These are phyloP conservation scores for Neopestalotiopsis rosae DNA, from an alignment of 2,329 filamentous ascomycete genomes.

Conservation along the genomic window DNA sequence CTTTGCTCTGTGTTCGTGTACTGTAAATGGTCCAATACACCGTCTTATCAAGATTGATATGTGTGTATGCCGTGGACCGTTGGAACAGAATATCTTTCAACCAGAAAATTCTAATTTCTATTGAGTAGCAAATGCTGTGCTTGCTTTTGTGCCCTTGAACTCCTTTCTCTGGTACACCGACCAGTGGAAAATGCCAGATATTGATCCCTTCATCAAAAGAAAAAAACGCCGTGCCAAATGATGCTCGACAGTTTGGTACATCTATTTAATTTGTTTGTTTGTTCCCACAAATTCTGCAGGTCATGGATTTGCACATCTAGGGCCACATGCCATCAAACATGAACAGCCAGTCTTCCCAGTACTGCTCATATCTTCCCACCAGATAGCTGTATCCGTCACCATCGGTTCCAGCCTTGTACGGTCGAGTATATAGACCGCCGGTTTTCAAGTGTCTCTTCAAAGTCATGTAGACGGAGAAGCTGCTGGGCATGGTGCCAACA, in stretches of 20 bases:
- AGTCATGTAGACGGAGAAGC: constrained; percentile 53
- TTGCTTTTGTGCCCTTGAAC: background rate
- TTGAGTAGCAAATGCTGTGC: background rate
- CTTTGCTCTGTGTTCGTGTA: too few relatives aligned
- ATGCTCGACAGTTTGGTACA: constrained; percentile 1
- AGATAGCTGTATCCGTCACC: constrained; percentile 49
- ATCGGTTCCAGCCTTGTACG: constrained; percentile 47
- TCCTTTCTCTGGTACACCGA: background rate
- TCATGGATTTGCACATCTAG: constrained; percentile 21
- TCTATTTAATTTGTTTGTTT: background rate
- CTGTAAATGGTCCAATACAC: too few relatives aligned
- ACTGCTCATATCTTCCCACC: constrained; percentile 48
- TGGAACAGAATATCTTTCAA: background rate
- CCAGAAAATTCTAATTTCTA: constrained; percentile 1
- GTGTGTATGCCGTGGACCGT: too few relatives aligned
- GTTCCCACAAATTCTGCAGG: background rate
- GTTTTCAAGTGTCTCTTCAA: constrained; percentile 49
- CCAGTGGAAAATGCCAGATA: background rate
- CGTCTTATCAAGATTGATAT: too few relatives aligned
- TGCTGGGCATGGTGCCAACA: constrained; percentile 51
- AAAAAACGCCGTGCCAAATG: constrained; percentile 10
- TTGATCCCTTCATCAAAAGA: background rate
- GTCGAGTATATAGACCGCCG: constrained; percentile 46
- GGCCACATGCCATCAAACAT: constrained; percentile 53
- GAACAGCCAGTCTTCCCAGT: constrained; percentile 55